These are phyloP conservation scores for Mycena haematopus DNA, from an alignment of 768 basidiomycete species.

Conservation along the genomic window DNA sequence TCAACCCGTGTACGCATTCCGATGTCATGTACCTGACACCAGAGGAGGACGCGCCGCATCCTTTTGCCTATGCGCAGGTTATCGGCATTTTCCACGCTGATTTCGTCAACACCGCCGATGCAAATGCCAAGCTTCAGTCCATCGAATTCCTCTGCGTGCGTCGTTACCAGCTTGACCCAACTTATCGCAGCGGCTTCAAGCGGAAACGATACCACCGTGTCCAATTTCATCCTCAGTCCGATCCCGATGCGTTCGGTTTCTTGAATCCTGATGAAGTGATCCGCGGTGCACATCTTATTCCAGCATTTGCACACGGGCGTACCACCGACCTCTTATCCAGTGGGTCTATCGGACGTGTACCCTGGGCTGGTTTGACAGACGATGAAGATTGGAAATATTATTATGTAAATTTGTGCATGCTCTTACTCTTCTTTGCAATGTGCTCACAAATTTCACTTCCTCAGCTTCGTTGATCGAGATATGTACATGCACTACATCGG, in stretches of 20 bases:
- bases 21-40: conserved; percentile 8
- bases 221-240: no score
- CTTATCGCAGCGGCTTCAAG: no score
- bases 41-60: conserved; percentile 25
- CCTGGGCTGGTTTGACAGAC: not conserved
- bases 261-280: no score
- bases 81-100: conserved; percentile 33
- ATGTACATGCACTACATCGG: not conserved
- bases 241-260: no score
- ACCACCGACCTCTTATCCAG: not conserved
- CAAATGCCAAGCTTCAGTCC: no score
- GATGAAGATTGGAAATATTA: not conserved
- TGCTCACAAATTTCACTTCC: no score
- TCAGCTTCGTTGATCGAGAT: not conserved
- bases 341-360: not conserved
- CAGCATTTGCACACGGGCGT: not conserved
- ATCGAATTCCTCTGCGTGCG: no score
- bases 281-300: not conserved
- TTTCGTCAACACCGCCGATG: conserved; percentile 5
- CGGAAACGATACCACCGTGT: no score
- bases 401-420: not conserved
- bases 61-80: conserved; percentile 34
- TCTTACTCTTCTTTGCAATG: no score
- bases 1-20: conserved; percentile 36
- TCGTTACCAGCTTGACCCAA: no score